Evolutionary conservation across 805 yeast species (phyloP), one percentile per base, ranked within the genome.

Genomic region (Schwanniomyces vanrijiae): DNA sequence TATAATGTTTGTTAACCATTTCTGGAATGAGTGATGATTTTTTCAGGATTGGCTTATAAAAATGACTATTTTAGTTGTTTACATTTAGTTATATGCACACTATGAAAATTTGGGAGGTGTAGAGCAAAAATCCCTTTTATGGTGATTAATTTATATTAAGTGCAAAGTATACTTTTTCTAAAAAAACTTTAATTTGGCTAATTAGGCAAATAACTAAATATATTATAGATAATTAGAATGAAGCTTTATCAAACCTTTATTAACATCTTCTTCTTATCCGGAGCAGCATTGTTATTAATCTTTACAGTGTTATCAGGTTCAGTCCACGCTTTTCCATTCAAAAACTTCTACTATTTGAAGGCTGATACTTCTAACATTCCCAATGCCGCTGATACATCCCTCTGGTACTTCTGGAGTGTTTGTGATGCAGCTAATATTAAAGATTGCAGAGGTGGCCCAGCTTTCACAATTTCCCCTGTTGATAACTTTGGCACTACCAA

Each of bases 351-450:
- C 70, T 90, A 94, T 91, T 61, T 91, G 37, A 74, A 82, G 60
- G 96, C 90, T 22, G 84, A 83, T 58, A 90, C 96, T 42, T 60
- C 78, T 3, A 68, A 63, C 35, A 79, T 84, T 48, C 46, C 75
- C 54, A 63, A 72, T 38, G 85, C 86, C 6, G 69, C 76, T 24
- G 64, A 62, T 31, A 61, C 66, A 13, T 73, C 89, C 2, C 82
- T 91, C 57, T 91, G 97, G 97, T 86, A 91, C 9, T 80, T 81
- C 66, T 91, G 92, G 78, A 83, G 85, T 52, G 74, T 85, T 40
- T 83, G 89, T 64, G 75, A 77, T 52, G 78, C 80, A 46, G 52
- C 61, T 37, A 75, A 82, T 65, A 90, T 90, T 69, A 64, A 81
- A 38, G 48, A 65, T 18, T 77, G 77, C 59, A 61, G 65, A 40